A percentile compares a stretch with the other conserved stretches of the same genome.
phyloP scores from a whole-genome alignment of 1,284 basidiomycete species.

The Nidula niveotomentosa region DNA sequence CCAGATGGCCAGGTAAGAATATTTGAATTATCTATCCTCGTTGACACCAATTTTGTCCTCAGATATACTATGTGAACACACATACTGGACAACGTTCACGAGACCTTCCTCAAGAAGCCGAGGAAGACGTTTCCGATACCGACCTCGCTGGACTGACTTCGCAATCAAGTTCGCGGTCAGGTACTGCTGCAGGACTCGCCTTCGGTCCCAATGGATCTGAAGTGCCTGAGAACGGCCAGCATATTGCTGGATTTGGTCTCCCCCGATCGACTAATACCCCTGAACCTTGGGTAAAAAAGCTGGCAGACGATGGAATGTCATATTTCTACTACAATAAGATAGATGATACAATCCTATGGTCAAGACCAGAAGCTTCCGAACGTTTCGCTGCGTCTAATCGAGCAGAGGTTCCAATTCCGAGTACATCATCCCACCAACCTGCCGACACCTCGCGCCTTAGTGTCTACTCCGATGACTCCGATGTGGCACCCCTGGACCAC shows the following conservation, averaged over 20 bases:
- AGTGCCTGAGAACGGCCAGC: conserved; percentile 26
- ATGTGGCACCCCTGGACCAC: conserved; percentile 58
- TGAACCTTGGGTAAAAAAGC: conserved; percentile 76
- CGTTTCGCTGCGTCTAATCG: conserved; percentile 14
- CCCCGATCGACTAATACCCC: conserved; percentile 60
- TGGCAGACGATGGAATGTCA: conserved; percentile 83
- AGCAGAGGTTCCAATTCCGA: conserved; percentile 23
- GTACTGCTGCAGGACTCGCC: conserved; percentile 49
- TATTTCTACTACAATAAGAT: conserved; percentile 80
- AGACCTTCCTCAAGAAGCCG: conserved; percentile 79
- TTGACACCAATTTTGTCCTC: conserved; percentile 3
- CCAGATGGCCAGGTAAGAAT: conserved; percentile 68
- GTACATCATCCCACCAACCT: conserved; percentile 27
- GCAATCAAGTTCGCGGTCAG: conserved; percentile 53
- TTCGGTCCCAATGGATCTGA: conserved; percentile 36
- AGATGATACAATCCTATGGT: conserved; percentile 72
- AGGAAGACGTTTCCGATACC: conserved; percentile 58
- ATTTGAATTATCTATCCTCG: conserved; percentile 2
- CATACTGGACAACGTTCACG: conserved; percentile 85
- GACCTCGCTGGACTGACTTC: conserved; percentile 60
- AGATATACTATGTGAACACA: conserved; percentile 95
- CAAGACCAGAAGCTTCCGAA: conserved; percentile 44
- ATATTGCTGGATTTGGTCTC: conserved; percentile 58
- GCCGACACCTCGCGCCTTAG: conserved; percentile 50
- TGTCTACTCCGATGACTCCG: conserved; percentile 77